phyloP scores from a whole-genome alignment of 2,329 filamentous ascomycete genomes.

The Penicillium sp. region DNA sequence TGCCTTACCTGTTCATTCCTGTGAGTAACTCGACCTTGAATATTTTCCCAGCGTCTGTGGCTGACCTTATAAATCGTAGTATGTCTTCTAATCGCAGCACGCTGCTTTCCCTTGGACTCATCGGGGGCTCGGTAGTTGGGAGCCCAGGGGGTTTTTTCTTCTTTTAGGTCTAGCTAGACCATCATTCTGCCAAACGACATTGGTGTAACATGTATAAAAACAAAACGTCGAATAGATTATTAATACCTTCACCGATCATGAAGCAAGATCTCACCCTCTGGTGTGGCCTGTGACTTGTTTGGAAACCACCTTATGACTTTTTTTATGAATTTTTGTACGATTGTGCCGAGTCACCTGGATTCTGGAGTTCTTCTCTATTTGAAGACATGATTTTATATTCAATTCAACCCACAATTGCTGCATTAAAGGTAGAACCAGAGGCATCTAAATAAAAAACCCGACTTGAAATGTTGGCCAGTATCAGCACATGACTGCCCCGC shows the following conservation, averaged over 20 bases:
- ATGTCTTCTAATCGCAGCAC: slow-evolving; percentile 30
- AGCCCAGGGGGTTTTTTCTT: not conserved
- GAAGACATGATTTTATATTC: not conserved
- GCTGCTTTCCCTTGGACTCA: not conserved
- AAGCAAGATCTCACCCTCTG: not conserved
- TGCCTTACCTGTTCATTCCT: slow-evolving; percentile 83
- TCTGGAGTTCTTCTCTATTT: not conserved
- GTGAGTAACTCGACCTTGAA: slow-evolving; percentile 36
- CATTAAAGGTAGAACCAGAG: not conserved
- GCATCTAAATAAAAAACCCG: not conserved
- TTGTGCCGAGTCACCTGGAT: not conserved
- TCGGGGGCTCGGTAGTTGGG: not conserved
- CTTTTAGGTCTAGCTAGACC: not conserved
- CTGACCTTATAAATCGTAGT: slow-evolving; percentile 20
- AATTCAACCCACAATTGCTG: not conserved
- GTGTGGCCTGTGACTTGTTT: not conserved
- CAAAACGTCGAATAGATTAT: slow-evolving; percentile 7
- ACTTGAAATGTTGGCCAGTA: not conserved
- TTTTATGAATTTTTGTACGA: not conserved
- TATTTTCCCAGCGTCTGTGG: not conserved
- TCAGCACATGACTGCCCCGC: slow-evolving; percentile 26
- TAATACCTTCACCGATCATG: slow-evolving; percentile 3
- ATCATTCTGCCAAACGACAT: not conserved
- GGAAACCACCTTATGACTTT: not conserved
- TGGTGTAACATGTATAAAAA: slow-evolving; percentile 8